A percentile compares a stretch with the other conserved stretches of the same genome.
phyloP scores from a whole-genome alignment of 208 protist genomes.

The Novymonas esmeraldas region DNA sequence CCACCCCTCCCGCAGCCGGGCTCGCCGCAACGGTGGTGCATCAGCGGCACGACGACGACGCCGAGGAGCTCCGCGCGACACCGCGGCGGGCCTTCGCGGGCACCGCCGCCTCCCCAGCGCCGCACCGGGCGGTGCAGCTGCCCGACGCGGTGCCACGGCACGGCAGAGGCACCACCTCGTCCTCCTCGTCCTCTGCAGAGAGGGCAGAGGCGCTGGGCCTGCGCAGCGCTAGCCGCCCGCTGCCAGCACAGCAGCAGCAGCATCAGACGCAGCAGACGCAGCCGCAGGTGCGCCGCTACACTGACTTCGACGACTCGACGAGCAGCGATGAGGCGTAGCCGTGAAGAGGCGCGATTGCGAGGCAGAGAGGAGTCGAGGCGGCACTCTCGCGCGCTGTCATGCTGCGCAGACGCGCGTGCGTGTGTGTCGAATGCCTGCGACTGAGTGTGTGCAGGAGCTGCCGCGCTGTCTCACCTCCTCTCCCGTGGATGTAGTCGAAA shows the following conservation, averaged over 20 bases:
- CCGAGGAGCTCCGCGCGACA: constrained; percentile 29
- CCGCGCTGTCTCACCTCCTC: too few species aligned
- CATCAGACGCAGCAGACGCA: constrained; percentile 9
- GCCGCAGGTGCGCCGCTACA: constrained; percentile 23
- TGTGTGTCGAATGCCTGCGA: too few species aligned
- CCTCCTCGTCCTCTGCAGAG: constrained; percentile 44
- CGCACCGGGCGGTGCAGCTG: constrained; percentile 18
- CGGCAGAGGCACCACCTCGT: constrained; percentile 47
- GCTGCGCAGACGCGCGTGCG: too few species aligned
- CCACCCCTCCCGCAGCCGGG: not conserved
- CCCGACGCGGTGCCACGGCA: constrained; percentile 42
- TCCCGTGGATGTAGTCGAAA: too few species aligned
- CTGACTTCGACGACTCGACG: constrained; percentile 43
- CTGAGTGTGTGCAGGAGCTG: too few species aligned
- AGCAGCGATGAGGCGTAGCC: constrained; percentile 21
- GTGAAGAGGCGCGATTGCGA: not conserved
- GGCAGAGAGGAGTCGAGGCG: constrained; percentile 5
- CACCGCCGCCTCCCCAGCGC: constrained; percentile 14
- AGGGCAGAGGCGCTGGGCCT: constrained; percentile 24
- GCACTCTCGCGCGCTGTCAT: too few species aligned
- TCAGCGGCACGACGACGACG: constrained; percentile 3
- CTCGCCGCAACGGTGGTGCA: constrained; percentile 13
- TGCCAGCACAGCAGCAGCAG: constrained; percentile 2
- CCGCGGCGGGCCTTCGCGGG: constrained; percentile 43
- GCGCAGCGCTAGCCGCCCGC: not conserved